Base-by-base conservation (phyloP, 805 yeast species). In the Brettanomyces sp. region DNA sequence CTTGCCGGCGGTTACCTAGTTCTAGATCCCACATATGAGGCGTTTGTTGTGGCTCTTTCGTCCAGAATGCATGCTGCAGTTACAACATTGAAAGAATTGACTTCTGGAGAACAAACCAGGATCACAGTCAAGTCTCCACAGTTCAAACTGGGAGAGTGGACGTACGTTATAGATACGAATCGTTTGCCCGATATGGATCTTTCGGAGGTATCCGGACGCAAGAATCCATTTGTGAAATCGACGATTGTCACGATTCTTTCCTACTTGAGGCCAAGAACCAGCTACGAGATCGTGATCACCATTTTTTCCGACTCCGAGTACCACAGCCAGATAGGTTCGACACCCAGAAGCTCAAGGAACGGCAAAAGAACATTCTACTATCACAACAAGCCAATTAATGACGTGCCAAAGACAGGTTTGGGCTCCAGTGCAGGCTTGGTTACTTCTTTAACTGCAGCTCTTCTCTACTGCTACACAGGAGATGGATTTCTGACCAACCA, bases 391-490 rank as follows among this genome's bases (percentile, higher is more conserved):
- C 69, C 77, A 13, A 87, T 93, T 46, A 69, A 76, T 0, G 68
- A 83, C 34, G 95, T 89, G 5, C 80, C 96, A 2, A 93, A 93
- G 60, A 93, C 99, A 0, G 99, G 99, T 0, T 70, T 93, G 42
- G 99, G 99, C 1, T 88, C 96, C 11, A 88, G 96, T 32, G 99
- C 99, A 0, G 96, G 96, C 0, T 70, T 93, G 47, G 95, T 87
- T 3, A 76, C 95, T 1, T 90, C 85, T 1, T 70, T 90, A 3
- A 77, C 86, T 0, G 74, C 95, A 0, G 84, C 90, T 0, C 57
- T 93, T 41, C 59, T 81, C 6, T 68, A 82, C 4, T 65, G 69
- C 42, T 77, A 74, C 52, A n/a, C 9, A 14, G 54, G 35, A 4
- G 23, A 46, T 11, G 45, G 63, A 4, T 58, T 73, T 11, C 68